Conservation (phyloP, 805 yeast species). For the Maudiozyma serrabonitensis region DNA sequence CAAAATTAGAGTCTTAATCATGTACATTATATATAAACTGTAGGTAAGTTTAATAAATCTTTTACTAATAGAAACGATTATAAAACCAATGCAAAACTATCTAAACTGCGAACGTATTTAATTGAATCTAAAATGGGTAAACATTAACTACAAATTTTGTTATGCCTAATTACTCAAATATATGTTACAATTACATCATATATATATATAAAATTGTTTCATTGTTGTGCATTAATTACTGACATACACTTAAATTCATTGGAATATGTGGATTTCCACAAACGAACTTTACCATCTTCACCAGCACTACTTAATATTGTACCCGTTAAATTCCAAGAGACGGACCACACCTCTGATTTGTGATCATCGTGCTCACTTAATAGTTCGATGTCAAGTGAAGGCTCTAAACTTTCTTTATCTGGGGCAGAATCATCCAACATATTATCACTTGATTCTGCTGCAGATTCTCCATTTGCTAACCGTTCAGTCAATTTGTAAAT, state of each 20-base stretch:
- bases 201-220: neutral
- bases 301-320: conserved; percentile 89
- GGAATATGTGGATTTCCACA: conserved; percentile 84
- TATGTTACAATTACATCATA: neutral
- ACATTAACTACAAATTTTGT: too few relatives aligned
- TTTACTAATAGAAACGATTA: neutral
- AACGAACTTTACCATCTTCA: conserved; percentile 83
- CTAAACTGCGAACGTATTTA: too few relatives aligned
- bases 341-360: conserved; percentile 89
- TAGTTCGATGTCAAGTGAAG: conserved; percentile 40
- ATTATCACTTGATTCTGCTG: conserved; percentile 36
- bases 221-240: conserved; percentile 50
- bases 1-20: neutral
- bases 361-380: conserved; percentile 68
- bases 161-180: too few relatives aligned
- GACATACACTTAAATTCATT: conserved; percentile 89
- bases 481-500: conserved; percentile 62
- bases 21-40: neutral
- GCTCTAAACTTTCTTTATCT: conserved; percentile 24
- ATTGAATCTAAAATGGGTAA: too few relatives aligned
- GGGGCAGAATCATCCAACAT: conserved; percentile 55
- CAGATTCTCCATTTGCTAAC: neutral
- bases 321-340: conserved; percentile 90
- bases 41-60: neutral
- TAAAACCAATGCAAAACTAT: neutral